Conservation (phyloP, 1,284 basidiomycete species). For the Leccinum insolens region DNA sequence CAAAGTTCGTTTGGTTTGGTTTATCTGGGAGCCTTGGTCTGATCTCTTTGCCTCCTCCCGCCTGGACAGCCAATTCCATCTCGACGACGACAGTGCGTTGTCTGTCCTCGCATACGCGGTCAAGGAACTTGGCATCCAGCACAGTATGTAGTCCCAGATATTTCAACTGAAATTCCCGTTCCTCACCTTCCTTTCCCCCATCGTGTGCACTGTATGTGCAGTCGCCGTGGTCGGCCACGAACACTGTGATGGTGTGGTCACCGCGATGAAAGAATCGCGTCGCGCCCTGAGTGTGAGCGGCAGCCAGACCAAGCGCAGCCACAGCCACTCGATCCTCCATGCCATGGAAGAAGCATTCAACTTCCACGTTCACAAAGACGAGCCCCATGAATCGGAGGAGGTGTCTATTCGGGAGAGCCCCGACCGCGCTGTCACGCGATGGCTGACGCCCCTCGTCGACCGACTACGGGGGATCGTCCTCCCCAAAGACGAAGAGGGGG, state of each 20-base stretch:
- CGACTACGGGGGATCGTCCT: conserved; percentile 41
- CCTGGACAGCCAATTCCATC: conserved; percentile 28
- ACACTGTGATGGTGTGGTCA: conserved; percentile 27
- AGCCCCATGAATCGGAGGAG: conserved; percentile 8
- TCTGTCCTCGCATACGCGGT: conserved; percentile 29
- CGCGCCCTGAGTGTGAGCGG: background rate
- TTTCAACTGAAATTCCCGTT: background rate
- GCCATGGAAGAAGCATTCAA: background rate
- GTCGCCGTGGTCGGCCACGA: conserved; percentile 32
- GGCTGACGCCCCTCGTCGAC: conserved; percentile 72
- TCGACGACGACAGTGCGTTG: conserved; percentile 25
- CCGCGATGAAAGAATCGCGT: conserved; percentile 18
- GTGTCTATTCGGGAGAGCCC: conserved; percentile 15
- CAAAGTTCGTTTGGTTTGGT: conserved; percentile 33
- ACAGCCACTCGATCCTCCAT: conserved; percentile 22
- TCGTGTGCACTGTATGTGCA: background rate
- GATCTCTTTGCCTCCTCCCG: background rate
- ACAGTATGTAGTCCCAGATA: conserved; percentile 18
- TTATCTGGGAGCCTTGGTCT: background rate
- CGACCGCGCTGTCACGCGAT: conserved; percentile 52
- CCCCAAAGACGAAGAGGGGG: conserved; percentile 41
- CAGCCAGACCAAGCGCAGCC: conserved; percentile 4
- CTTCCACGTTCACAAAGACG: background rate
- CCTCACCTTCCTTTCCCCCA: background rate
- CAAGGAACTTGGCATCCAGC: conserved; percentile 16